Evolutionary conservation across 208 protist species (phyloP).

Genomic region (Acanthamoeba healyi): DNA sequence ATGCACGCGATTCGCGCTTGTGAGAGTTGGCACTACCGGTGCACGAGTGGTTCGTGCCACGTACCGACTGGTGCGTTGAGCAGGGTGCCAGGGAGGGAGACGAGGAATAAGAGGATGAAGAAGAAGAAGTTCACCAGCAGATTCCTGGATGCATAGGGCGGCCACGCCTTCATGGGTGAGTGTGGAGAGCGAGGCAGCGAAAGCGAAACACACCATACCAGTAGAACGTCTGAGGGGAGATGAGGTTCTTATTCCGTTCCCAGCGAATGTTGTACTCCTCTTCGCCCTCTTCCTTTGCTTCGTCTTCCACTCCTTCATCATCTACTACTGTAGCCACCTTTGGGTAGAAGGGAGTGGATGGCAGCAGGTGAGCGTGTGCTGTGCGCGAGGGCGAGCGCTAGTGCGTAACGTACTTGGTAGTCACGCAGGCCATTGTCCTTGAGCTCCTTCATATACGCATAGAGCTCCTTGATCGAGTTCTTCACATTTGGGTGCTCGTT

Average conservation of each 20-base stretch:
- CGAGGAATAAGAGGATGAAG: slow-evolving; percentile 91
- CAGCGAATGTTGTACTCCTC: slow-evolving; percentile 60
- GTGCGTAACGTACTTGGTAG: slow-evolving; percentile 33
- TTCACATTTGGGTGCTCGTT: slow-evolving; percentile 89
- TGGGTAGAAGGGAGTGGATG: not conserved
- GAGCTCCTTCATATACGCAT: slow-evolving; percentile 89
- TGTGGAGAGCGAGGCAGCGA: not conserved
- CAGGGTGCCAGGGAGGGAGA: slow-evolving; percentile 92
- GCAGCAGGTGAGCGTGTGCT: too few species aligned
- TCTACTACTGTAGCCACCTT: not conserved
- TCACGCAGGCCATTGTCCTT: slow-evolving; percentile 69
- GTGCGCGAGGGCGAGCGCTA: too few species aligned
- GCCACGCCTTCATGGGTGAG: not conserved
- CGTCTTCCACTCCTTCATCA: not conserved
- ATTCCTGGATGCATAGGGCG: too few species aligned
- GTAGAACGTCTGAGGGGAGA: slow-evolving; percentile 1
- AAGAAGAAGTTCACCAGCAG: slow-evolving; percentile 83
- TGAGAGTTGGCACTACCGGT: too few species aligned
- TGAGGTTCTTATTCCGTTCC: slow-evolving; percentile 64
- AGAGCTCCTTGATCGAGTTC: slow-evolving; percentile 91
- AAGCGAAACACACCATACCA: not conserved
- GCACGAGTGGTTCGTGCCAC: too few species aligned
- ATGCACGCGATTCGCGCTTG: not conserved
- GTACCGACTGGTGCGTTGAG: slow-evolving; percentile 91
- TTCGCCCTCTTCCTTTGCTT: not conserved